phyloP scores from a whole-genome alignment of 768 basidiomycete species.

The Gloeostereum incarnatum region DNA sequence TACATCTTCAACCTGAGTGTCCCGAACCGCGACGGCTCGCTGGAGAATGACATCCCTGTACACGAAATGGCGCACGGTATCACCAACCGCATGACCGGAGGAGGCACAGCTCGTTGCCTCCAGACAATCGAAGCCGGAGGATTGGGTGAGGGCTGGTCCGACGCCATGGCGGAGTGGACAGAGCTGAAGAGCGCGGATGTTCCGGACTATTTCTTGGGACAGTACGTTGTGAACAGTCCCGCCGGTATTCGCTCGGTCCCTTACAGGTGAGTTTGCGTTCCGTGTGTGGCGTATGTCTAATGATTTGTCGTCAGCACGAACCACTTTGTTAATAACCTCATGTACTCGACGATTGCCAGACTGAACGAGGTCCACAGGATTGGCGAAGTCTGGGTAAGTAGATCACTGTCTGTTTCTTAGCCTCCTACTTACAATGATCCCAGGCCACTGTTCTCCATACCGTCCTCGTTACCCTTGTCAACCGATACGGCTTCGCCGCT shows the following conservation, averaged over 20 bases:
- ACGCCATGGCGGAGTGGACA: conserved; percentile 34
- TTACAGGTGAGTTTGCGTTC: no score
- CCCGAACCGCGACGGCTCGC: conserved; percentile 41
- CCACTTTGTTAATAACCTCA: conserved; percentile 21
- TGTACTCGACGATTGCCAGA: conserved; percentile 20
- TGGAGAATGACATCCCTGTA: conserved; percentile 38
- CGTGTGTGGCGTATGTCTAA: no score
- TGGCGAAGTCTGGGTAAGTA: conserved; percentile 43
- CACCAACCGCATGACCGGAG: conserved; percentile 40
- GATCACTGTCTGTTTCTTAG: no score
- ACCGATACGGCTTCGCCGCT: conserved; percentile 22
- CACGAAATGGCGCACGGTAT: conserved; percentile 41
- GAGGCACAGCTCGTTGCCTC: conserved; percentile 49
- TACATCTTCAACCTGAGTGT: conserved; percentile 19
- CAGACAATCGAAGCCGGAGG: conserved; percentile 56
- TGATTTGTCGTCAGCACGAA: no score
- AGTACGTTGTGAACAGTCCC: conserved; percentile 25
- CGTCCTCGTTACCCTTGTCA: conserved; percentile 29
- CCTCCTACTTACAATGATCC: no score
- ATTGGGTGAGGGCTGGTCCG: conserved; percentile 66
- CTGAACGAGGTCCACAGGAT: conserved; percentile 34
- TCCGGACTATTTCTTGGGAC: conserved; percentile 17
- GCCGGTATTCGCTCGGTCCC: conserved; percentile 36
- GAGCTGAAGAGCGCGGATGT: conserved; percentile 16
- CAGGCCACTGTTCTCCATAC: conserved; percentile 36